phyloP scores from a whole-genome alignment of 163 green algal genomes.

The Chlamydomonas reinhardtii region DNA sequence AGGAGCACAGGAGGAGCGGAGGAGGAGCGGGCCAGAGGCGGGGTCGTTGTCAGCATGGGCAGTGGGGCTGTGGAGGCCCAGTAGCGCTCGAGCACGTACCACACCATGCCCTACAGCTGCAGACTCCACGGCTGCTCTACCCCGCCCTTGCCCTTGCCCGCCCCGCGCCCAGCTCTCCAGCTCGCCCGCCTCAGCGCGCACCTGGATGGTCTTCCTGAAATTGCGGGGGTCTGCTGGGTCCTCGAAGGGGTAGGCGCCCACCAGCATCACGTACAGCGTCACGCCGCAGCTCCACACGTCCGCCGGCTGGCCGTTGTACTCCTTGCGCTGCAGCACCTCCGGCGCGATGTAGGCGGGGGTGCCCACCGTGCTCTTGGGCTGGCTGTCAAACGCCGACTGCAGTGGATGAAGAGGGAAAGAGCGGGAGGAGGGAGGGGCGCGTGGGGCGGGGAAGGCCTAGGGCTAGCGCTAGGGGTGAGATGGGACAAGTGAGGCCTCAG shows the following conservation, averaged over 20 bases:
- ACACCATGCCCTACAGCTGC: no score
- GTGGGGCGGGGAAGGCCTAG: not conserved
- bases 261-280: slow-evolving; percentile 98
- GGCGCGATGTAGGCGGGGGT: slow-evolving; percentile 99
- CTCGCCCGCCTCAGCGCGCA: no score
- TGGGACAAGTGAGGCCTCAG: no score
- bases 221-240: slow-evolving; percentile 95
- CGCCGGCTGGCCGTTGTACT: slow-evolving; percentile 94
- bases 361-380: slow-evolving; percentile 98
- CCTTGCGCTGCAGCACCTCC: slow-evolving; percentile 89
- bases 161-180: not conserved
- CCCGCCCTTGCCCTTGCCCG: no score
- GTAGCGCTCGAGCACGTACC: no score
- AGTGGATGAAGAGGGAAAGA: not conserved
- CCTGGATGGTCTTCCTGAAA: slow-evolving; percentile 98
- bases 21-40: not conserved
- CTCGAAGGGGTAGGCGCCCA: slow-evolving; percentile 98
- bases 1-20: not conserved
- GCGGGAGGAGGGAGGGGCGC: not conserved
- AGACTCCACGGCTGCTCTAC: no score
- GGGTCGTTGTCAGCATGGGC: no score
- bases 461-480: no score
- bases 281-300: slow-evolving; percentile 98
- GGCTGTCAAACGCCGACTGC: slow-evolving; percentile 85
- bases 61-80: not conserved